Evolutionary conservation across 306 rosid species (phyloP).

Genomic region (Benincasa hispida): DNA sequence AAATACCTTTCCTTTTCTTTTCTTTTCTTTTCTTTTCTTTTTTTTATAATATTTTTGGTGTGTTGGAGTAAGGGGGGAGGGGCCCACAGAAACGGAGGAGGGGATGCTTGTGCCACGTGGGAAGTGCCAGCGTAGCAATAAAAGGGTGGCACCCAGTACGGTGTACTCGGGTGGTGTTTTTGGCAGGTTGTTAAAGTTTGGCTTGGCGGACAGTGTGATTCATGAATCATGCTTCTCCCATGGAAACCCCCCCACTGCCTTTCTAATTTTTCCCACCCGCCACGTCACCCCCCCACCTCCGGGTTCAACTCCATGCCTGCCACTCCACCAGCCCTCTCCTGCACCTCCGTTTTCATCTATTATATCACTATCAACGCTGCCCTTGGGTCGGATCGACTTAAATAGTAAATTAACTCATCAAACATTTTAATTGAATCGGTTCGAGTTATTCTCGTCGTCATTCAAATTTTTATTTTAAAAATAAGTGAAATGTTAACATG

Average conservation of each 20-base stretch:
- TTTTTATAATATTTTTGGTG: no score
- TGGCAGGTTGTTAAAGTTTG: conserved; percentile 25
- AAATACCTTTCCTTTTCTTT: neutral
- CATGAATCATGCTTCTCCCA: conserved; percentile 9
- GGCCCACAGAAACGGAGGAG: conserved; percentile 1
- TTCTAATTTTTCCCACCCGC: neutral
- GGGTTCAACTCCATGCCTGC: neutral
- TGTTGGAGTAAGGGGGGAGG: no score
- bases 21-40: no score
- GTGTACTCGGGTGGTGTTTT: conserved; percentile 29
- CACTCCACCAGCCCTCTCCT: neutral
- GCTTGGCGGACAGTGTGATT: neutral
- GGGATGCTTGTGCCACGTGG: conserved; percentile 33
- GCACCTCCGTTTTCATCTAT: neutral
- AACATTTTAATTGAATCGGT: no score
- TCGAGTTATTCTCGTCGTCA: no score
- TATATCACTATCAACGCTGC: no score
- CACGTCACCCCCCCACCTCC: neutral
- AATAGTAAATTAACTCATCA: no score
- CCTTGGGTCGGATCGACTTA: no score
- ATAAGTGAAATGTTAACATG: no score
- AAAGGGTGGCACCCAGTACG: conserved; percentile 32
- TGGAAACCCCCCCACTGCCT: neutral
- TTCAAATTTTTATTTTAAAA: no score
- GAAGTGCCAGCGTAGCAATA: conserved; percentile 42